phyloP scores from a whole-genome alignment of 345 rosid species.

The Murraya paniculata region DNA sequence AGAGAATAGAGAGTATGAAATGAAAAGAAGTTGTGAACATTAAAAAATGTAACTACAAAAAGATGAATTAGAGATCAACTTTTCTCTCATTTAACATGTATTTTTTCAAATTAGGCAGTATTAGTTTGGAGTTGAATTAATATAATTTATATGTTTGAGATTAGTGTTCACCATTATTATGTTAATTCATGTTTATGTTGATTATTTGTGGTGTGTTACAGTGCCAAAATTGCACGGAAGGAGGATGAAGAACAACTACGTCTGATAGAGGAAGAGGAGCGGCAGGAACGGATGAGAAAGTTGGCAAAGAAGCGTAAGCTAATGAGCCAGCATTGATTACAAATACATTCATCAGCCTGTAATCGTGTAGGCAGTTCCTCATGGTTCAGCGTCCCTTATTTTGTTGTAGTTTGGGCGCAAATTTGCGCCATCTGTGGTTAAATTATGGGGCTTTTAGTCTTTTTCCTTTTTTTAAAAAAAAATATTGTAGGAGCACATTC shows the following conservation, averaged over 20 bases:
- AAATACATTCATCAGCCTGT: background rate
- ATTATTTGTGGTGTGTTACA: conserved; percentile 23
- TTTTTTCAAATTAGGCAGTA: background rate
- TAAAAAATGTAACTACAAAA: background rate
- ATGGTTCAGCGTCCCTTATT: background rate
- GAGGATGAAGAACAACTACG: conserved; percentile 73
- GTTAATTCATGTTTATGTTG: background rate
- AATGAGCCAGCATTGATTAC: conserved; percentile 25
- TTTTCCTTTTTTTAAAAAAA: background rate
- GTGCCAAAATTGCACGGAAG: conserved; percentile 58
- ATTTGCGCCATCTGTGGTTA: background rate
- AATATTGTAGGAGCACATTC: background rate
- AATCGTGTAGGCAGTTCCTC: background rate
- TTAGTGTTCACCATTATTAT: background rate
- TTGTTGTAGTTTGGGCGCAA: background rate
- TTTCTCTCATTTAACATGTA: background rate
- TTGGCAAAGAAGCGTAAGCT: conserved; percentile 51
- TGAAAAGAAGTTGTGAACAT: background rate
- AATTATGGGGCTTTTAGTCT: background rate
- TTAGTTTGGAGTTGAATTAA: background rate
- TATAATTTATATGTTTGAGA: background rate
- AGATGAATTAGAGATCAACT: background rate
- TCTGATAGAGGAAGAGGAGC: conserved; percentile 68
- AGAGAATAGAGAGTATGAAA: background rate
- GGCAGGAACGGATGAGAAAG: conserved; percentile 42